Base-by-base conservation (phyloP, 2,329 filamentous ascomycete species). In the Graphilbum sp. region DNA sequence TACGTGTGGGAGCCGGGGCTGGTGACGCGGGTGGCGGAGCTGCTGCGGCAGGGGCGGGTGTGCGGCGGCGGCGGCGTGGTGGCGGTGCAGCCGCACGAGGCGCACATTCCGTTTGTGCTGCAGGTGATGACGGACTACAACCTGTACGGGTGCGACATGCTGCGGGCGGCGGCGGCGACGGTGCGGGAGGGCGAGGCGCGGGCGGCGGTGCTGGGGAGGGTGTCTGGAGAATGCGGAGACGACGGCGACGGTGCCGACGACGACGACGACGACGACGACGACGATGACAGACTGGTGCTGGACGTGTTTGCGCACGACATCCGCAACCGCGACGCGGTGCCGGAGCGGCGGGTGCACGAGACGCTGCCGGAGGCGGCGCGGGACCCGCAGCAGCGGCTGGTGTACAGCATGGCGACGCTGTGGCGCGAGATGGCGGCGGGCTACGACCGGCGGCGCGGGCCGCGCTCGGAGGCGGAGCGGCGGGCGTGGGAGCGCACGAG, bases 111-210 rank as follows among this genome's bases (percentile, higher is more conserved):
- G 52, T 96, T 87, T 54, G 61, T 95, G 9, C 67, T 90, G 10
- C 92, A 98, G 58, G 98, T 92, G 72, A 96, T 98, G 90, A 81
- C 79, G 46, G 92, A 98, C 55, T 98, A 92, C 63, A 98, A 95
- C 53, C 64, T 98, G 47, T 96, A 93, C 54, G 92, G 92, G 7
- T 98, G 90, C 53, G 79, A 75, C 40, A 92, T 88, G 50, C 75
- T 96, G 46, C 72, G 88, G 41, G 79, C 75, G 36, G 64, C 64
- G 10, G 81, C 74, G 45, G 72, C 77, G 16, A 16, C n/a, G n/a
- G n/a, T n/a, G n/a, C n/a, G n/a, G n/a, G n/a, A n/a, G n/a, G n/a
- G n/a, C n/a, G n/a, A n/a, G n/a, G n/a, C n/a, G n/a, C n/a, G n/a
- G n/a, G n/a, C n/a, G n/a, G n/a, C n/a, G n/a, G n/a, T n/a, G n/a